phyloP scores from a whole-genome alignment of 2,329 filamentous ascomycete genomes.

The Chrysosporium keratinophilum region DNA sequence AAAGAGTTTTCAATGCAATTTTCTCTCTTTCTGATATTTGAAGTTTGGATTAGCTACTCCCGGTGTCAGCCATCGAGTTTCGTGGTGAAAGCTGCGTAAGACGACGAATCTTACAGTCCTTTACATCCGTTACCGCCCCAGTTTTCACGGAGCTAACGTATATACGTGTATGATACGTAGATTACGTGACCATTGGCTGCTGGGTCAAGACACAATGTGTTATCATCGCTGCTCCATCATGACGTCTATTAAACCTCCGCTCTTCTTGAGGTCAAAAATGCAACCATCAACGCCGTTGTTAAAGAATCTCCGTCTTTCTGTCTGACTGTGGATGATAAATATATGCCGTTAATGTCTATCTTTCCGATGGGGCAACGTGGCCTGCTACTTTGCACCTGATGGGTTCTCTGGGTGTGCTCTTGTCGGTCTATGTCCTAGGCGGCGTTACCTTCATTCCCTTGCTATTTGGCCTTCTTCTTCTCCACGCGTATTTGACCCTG shows the following conservation, averaged over 20 bases:
- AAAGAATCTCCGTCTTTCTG: background rate
- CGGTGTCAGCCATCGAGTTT: background rate
- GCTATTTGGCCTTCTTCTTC: slow-evolving; percentile 49
- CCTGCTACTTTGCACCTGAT: slow-evolving; percentile 23
- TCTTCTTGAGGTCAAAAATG: background rate
- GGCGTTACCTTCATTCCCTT: slow-evolving; percentile 81
- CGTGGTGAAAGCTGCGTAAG: no score
- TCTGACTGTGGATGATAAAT: background rate
- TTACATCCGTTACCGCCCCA: background rate
- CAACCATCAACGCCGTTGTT: background rate
- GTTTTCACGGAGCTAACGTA: background rate
- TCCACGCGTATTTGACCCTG: slow-evolving; percentile 59
- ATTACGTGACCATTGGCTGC: background rate
- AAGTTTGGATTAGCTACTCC: background rate
- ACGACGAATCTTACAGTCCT: background rate
- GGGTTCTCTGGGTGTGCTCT: slow-evolving; percentile 44
- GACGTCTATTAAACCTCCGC: background rate
- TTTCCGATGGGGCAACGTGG: slow-evolving; percentile 11
- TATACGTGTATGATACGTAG: background rate
- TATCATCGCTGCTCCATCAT: background rate
- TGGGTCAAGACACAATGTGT: background rate
- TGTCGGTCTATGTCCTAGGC: slow-evolving; percentile 71
- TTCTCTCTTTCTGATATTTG: no score
- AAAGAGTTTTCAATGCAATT: no score
- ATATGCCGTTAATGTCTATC: background rate